A percentile compares a stretch with the other conserved stretches of the same genome.
These are phyloP conservation scores for Athelia psychrophila DNA, from an alignment of 1,284 basidiomycete genomes.

Conservation along the genomic window DNA sequence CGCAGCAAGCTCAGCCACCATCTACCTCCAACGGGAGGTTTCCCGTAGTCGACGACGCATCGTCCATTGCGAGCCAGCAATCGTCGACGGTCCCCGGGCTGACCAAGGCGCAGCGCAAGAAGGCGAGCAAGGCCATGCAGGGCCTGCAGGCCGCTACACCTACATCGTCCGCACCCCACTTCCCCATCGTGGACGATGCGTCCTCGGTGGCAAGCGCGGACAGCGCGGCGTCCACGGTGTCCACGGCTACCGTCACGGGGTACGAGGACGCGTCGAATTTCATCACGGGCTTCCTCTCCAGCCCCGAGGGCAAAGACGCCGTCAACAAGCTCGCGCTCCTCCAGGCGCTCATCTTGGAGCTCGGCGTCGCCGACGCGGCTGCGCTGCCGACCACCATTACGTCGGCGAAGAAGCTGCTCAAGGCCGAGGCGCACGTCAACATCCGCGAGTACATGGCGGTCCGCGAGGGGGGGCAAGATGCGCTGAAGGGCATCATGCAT, in stretches of 20 bases:
- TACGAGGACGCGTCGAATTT: slow-evolving; percentile 54
- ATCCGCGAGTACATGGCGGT: slow-evolving; percentile 69
- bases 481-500: slow-evolving; percentile 59
- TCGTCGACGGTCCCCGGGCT: background rate
- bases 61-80: background rate
- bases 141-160: slow-evolving; percentile 21
- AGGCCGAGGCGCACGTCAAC: slow-evolving; percentile 63
- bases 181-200: slow-evolving; percentile 49
- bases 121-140: slow-evolving; percentile 3
- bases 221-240: slow-evolving; percentile 18
- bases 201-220: slow-evolving; percentile 39
- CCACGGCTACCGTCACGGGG: slow-evolving; percentile 24
- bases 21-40: background rate
- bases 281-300: slow-evolving; percentile 55
- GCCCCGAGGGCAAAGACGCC: slow-evolving; percentile 42
- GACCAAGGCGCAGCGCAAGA: slow-evolving; percentile 1
- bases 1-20: background rate
- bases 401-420: slow-evolving; percentile 61
- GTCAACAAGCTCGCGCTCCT: slow-evolving; percentile 45
- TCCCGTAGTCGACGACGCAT: no score
- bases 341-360: slow-evolving; percentile 54
- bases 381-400: slow-evolving; percentile 53
- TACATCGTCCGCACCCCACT: slow-evolving; percentile 5
- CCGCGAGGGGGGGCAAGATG: slow-evolving; percentile 57
- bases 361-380: slow-evolving; percentile 43